Base-by-base conservation (phyloP, 768 basidiomycete genomes). In the Agaricus blazei region DNA sequence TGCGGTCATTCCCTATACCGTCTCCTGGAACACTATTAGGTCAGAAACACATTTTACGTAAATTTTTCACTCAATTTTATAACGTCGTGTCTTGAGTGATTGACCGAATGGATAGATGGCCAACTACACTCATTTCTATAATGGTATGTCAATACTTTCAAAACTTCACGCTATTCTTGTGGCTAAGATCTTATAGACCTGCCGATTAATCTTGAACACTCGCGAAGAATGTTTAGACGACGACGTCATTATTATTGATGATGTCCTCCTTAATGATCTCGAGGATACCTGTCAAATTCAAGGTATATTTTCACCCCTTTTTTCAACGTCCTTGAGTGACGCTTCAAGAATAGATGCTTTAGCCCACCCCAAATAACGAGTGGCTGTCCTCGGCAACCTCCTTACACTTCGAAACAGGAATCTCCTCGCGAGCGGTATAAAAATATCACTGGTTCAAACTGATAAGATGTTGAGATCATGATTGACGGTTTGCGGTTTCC, bases 161-260 rank as follows among this genome's bases (percentile, higher is more conserved):
- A 19, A 19, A 19, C 19, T 19, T 19, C 19, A 19, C 19, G 19
- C 19, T 19, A 19, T 19, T 19, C 19, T 19, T 19, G 19, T 19
- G 19, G 19, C 19, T 19, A 19, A 19, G 19, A 19, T 19, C 19
- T 19, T 19, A 28, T 9, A 57, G 56, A 52, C 56, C 7, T 57
- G 56, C 45, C 34, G 56, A n/a, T 27, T 57, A 14, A 57, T 57
- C 26, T 31, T 52, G 23, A 57, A 57, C 46, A 52, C 52, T 44
- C 54, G 48, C 14, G 37, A 40, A 15, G 38, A 29, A 4, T 26
- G 19, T 19, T 19, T 19, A 19, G 19, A 19, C 19, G 19, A 19
- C 19, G 19, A 40, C 49, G 6, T 24, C 44, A 11, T 11, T 9
- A 15, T 11, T 46, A 14, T 3, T 4, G 42, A 6, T 14, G 44